Percentiles rank a stretch among this genome's conserved stretches.
These are phyloP conservation scores for Narthecium ossifragum DNA, from an alignment of 106 monocot genomes.

Conservation along the genomic window DNA sequence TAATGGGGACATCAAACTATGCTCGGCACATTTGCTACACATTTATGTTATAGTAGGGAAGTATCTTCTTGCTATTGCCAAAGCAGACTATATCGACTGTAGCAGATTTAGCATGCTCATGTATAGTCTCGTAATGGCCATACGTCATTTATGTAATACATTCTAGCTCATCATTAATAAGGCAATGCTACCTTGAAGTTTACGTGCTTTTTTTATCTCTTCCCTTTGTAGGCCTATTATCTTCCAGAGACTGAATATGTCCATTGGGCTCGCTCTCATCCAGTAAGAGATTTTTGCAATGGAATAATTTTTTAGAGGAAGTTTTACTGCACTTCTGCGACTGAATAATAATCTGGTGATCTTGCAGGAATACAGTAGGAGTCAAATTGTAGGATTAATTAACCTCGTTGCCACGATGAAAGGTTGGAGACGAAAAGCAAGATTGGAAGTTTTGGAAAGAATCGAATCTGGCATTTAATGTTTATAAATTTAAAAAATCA, in stretches of 20 bases:
- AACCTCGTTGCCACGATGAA: constrained; percentile 86
- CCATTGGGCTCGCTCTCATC: constrained; percentile 94
- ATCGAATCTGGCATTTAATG: constrained; percentile 63
- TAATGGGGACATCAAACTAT: too few species aligned
- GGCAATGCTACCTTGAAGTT: too few species aligned
- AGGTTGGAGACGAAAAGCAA: constrained; percentile 90
- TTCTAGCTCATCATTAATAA: too few species aligned
- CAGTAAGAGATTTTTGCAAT: constrained; percentile 44
- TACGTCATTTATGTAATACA: too few species aligned
- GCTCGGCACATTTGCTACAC: too few species aligned
- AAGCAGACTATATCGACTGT: too few species aligned
- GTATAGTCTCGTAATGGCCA: too few species aligned
- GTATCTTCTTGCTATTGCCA: too few species aligned
- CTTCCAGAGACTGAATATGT: constrained; percentile 98
- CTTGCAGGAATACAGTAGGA: constrained; percentile 71
- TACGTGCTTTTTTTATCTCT: too few species aligned
- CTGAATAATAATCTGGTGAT: neutral
- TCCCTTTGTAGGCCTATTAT: constrained; percentile 99
- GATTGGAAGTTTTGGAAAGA: constrained; percentile 78
- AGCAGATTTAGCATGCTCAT: too few species aligned
- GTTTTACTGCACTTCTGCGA: neutral
- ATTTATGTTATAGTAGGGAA: too few species aligned
- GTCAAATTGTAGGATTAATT: constrained; percentile 73
- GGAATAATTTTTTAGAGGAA: too few species aligned
- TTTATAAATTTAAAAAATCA: neutral